These are phyloP conservation scores for Neurospora pannonica DNA, from an alignment of 495 filamentous ascomycete species.

Conservation along the genomic window DNA sequence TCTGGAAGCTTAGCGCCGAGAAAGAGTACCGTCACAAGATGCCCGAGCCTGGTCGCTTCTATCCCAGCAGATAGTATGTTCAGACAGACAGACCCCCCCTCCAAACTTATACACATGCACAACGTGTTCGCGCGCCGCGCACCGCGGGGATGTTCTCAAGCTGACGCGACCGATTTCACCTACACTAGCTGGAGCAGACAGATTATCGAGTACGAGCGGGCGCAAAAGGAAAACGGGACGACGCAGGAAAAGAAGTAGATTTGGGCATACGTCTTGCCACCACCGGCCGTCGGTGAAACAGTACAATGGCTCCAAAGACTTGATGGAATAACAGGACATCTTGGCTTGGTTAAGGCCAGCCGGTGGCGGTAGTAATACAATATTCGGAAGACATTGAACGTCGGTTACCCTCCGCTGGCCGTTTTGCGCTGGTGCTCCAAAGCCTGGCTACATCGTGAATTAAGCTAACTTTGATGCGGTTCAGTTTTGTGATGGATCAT, in stretches of 20 bases:
- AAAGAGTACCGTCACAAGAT: constrained; percentile 70
- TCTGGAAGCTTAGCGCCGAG: constrained; percentile 76
- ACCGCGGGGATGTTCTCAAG: neutral
- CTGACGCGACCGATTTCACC: neutral
- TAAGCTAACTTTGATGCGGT: neutral
- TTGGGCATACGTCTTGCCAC: neutral
- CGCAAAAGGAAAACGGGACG: constrained; percentile 41
- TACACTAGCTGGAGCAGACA: constrained; percentile 75
- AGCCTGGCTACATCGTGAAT: neutral
- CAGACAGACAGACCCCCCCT: neutral
- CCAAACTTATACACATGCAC: neutral
- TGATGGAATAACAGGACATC: neutral
- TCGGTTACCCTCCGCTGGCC: neutral
- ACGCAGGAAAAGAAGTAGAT: constrained; percentile 8
- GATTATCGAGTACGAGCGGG: constrained; percentile 78
- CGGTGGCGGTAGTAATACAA: neutral
- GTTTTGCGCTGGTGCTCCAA: neutral
- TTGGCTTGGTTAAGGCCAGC: neutral
- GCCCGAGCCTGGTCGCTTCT: constrained; percentile 82
- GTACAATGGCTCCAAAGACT: neutral
- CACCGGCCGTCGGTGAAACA: neutral
- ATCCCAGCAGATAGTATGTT: constrained; percentile 89
- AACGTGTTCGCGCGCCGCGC: neutral
- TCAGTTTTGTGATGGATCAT: neutral
- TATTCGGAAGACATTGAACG: neutral